Conservation (phyloP, 441 rosid species). For the Arabidopsis lyrata region DNA sequence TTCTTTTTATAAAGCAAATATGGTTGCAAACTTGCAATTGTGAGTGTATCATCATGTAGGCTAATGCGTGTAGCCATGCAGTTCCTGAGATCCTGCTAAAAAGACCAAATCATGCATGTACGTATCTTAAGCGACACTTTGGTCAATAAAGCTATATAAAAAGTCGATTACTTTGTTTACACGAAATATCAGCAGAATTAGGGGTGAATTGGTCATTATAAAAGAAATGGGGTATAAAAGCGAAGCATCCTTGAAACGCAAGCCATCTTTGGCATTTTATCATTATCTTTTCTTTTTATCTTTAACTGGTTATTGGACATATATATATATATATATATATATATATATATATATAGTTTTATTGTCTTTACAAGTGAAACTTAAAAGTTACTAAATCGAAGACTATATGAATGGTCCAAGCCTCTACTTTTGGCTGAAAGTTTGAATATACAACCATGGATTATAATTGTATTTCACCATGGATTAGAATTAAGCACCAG, state of each 20-base stretch:
- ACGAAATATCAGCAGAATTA: slow-evolving; percentile 43
- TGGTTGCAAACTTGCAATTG: slow-evolving; percentile 34
- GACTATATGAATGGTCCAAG: neutral
- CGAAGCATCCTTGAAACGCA: slow-evolving; percentile 49
- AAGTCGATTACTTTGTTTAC: slow-evolving; percentile 40
- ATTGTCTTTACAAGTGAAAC: neutral
- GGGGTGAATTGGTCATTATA: slow-evolving; percentile 32
- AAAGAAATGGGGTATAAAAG: slow-evolving; percentile 11
- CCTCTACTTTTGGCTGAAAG: neutral
- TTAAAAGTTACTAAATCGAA: neutral
- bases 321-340: neutral
- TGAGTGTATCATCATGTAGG: slow-evolving; percentile 34
- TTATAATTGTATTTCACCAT: too few species aligned
- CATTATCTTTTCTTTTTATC: slow-evolving; percentile 9
- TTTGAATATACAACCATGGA: neutral
- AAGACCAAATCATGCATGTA: slow-evolving; percentile 46
- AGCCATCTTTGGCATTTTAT: slow-evolving; percentile 39
- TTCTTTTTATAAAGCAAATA: slow-evolving; percentile 27
- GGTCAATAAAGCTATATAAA: slow-evolving; percentile 40
- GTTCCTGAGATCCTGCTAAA: slow-evolving; percentile 41
- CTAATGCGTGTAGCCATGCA: slow-evolving; percentile 49
- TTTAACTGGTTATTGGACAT: neutral
- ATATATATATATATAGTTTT: too few species aligned
- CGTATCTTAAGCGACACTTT: slow-evolving; percentile 41
- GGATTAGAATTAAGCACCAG: too few species aligned